Evolutionary conservation across 2,329 filamentous ascomycete genomes (phyloP).

Genomic region (Eutypella sp.): DNA sequence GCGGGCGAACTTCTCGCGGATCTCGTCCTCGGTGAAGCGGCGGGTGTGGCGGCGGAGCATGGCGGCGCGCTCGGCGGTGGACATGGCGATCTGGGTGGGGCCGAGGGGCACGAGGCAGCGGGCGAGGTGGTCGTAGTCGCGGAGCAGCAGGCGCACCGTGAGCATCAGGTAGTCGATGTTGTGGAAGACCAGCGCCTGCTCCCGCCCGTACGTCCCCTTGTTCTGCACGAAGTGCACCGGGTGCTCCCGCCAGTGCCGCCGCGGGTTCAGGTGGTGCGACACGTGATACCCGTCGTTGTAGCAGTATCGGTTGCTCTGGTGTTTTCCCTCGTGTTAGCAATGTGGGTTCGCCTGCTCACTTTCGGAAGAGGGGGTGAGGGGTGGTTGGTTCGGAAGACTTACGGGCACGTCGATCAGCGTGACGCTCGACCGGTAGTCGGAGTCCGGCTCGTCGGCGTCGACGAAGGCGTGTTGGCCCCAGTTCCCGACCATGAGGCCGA

Average conservation of each 20-base stretch:
- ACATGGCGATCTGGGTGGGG: conserved; percentile 63
- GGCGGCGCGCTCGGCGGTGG: conserved; percentile 54
- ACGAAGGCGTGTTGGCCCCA: conserved; percentile 83
- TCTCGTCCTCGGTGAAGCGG: conserved; percentile 61
- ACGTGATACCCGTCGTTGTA: conserved; percentile 83
- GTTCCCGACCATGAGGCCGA: conserved; percentile 76
- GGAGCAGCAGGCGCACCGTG: conserved; percentile 61
- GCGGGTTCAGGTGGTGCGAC: conserved; percentile 73
- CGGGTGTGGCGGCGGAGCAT: conserved; percentile 63
- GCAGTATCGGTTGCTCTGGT: conserved; percentile 72
- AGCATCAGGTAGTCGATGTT: conserved; percentile 79
- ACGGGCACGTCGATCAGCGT: conserved; percentile 75
- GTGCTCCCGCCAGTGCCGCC: conserved; percentile 77
- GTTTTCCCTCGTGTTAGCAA: conserved; percentile 3
- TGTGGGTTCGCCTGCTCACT: neutral
- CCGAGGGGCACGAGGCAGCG: conserved; percentile 70
- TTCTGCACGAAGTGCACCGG: conserved; percentile 67
- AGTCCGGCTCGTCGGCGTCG: conserved; percentile 68
- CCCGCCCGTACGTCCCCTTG: conserved; percentile 60
- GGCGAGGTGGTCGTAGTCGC: conserved; percentile 68
- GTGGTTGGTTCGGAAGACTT: conserved; percentile 36
- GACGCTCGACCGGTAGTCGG: conserved; percentile 73
- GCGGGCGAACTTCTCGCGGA: conserved; percentile 54
- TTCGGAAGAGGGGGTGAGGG: conserved; percentile 2
- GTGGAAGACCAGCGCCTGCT: conserved; percentile 70